Percentiles rank a stretch among this genome's conserved stretches.
phyloP scores from a whole-genome alignment of 2,329 filamentous ascomycete species.

The Botrytis squamosa region DNA sequence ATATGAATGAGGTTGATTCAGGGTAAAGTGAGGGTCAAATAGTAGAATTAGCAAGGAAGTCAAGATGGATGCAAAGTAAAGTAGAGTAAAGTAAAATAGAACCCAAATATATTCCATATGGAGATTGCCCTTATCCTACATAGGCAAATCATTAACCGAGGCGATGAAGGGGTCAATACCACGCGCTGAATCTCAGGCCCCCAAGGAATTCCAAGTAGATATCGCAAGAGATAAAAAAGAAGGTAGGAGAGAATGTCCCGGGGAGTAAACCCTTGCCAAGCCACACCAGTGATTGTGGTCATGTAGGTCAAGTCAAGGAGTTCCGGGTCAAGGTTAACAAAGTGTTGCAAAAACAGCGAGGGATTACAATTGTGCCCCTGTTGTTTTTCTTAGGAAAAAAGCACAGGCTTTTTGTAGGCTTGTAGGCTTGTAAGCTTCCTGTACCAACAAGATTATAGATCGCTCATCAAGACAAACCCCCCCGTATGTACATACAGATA shows the following conservation, averaged over 20 bases:
- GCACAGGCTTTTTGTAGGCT: slow-evolving; percentile 18
- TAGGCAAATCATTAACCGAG: slow-evolving; percentile 3
- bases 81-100: not conserved
- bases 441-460: slow-evolving; percentile 20
- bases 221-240: not conserved
- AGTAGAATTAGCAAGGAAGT: not conserved
- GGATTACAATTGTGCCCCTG: slow-evolving; percentile 9
- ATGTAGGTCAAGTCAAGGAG: slow-evolving; percentile 14
- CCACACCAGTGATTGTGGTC: slow-evolving; percentile 23
- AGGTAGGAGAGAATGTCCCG: not conserved
- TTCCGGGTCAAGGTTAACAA: slow-evolving; percentile 1
- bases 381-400: not conserved
- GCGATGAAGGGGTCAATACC: slow-evolving; percentile 22
- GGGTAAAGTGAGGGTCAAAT: slow-evolving; percentile 18
- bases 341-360: slow-evolving; percentile 8
- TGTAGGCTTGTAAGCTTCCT: slow-evolving; percentile 10
- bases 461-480: slow-evolving; percentile 15
- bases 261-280: slow-evolving; percentile 22
- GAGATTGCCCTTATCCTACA: not conserved
- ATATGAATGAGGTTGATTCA: slow-evolving; percentile 1
- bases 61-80: not conserved
- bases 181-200: slow-evolving; percentile 23
- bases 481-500: slow-evolving; percentile 8
- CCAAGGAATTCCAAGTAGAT: slow-evolving; percentile 14
- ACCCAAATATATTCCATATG: not conserved